Conservation (phyloP, 371 early-diverging fungal genomes). For the Dichotomocladium elegans region DNA sequence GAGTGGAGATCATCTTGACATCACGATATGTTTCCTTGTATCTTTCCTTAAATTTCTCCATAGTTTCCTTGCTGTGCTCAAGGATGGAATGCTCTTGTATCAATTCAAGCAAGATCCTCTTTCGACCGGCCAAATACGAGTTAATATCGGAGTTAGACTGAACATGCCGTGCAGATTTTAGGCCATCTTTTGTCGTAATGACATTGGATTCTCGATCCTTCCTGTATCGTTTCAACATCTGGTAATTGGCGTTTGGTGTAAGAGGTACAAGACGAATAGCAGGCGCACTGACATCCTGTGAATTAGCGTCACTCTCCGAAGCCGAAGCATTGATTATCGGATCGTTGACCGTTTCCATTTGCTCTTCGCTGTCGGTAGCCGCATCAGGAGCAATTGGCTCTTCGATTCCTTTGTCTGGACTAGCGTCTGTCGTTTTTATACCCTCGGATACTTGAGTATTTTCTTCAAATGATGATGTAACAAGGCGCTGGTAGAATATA, state of each 20-base stretch:
- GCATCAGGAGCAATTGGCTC: too few species aligned
- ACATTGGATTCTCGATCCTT: not conserved
- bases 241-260: not conserved
- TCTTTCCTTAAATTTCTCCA: not conserved
- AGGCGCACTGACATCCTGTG: too few species aligned
- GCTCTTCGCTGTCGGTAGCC: too few species aligned
- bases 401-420: too few species aligned
- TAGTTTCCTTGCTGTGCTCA: conserved; percentile 10
- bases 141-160: not conserved
- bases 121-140: conserved; percentile 19
- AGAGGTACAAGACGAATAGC: too few species aligned
- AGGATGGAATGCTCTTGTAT: conserved; percentile 15
- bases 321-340: too few species aligned
- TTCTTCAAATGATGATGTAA: not conserved
- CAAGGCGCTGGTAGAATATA: not conserved
- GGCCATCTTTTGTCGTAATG: not conserved
- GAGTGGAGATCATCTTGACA: not conserved
- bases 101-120: conserved; percentile 9
- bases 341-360: too few species aligned
- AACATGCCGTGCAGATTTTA: not conserved
- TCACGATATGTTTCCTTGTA: conserved; percentile 2
- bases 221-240: not conserved
- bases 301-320: too few species aligned
- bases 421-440: too few species aligned
- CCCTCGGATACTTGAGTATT: not conserved